phyloP scores from a whole-genome alignment of 2,329 filamentous ascomycete genomes.

The Aspergillus sp. region DNA sequence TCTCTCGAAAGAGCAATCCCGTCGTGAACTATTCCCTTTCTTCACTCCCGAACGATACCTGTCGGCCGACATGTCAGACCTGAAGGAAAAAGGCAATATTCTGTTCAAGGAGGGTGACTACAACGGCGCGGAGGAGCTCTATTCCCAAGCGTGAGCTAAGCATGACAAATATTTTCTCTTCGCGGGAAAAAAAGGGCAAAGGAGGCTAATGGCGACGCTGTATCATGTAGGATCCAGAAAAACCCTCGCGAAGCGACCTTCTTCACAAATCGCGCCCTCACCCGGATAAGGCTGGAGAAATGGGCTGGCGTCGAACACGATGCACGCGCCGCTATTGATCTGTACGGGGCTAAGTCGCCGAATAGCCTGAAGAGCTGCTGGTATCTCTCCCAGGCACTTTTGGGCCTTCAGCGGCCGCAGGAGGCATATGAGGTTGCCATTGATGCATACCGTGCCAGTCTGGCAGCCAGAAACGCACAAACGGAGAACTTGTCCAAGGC shows the following conservation, averaged over 20 bases:
- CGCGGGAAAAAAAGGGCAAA: too few relatives aligned
- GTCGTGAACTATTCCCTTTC: background rate
- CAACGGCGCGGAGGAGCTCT: slow-evolving; percentile 47
- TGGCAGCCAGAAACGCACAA: slow-evolving; percentile 62
- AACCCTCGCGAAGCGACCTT: slow-evolving; percentile 75
- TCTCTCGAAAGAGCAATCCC: slow-evolving; percentile 4
- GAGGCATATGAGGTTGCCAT: slow-evolving; percentile 71
- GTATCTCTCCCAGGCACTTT: slow-evolving; percentile 78
- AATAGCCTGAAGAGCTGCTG: slow-evolving; percentile 78
- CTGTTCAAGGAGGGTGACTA: slow-evolving; percentile 48
- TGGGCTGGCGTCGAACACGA: slow-evolving; percentile 77
- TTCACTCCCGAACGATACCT: background rate
- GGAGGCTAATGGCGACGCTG: background rate
- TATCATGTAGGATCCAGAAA: slow-evolving; percentile 63
- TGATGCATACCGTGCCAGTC: slow-evolving; percentile 70
- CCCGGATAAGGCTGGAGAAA: slow-evolving; percentile 69
- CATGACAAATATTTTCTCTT: background rate
- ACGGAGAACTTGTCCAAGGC: slow-evolving; percentile 70
- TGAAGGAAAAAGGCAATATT: slow-evolving; percentile 47
- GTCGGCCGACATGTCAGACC: slow-evolving; percentile 31
- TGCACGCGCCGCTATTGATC: slow-evolving; percentile 70
- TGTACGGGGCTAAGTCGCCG: slow-evolving; percentile 53
- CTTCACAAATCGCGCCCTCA: slow-evolving; percentile 88
- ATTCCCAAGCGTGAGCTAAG: slow-evolving; percentile 44
- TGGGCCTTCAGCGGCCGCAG: slow-evolving; percentile 70